phyloP scores from a whole-genome alignment of 2,329 filamentous ascomycete species.

The Penicillium capsulatum region DNA sequence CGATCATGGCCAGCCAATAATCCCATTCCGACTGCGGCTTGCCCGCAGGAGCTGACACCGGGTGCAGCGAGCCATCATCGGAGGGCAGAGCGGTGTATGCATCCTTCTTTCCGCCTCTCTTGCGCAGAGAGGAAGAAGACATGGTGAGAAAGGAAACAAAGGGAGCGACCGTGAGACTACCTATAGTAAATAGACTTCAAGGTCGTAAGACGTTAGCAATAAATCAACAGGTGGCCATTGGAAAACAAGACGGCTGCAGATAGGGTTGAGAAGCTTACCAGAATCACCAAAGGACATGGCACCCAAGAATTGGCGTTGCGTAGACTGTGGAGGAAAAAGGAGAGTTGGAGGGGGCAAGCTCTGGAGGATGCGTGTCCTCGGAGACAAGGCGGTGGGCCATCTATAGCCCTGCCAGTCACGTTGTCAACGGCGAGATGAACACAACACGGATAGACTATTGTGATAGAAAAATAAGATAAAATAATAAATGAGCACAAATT shows the following conservation, averaged over 20 bases:
- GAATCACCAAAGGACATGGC: constrained; percentile 26
- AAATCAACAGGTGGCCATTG: constrained; percentile 1
- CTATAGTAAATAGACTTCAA: constrained; percentile 29
- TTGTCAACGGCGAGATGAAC: too few species aligned
- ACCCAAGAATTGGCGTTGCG: constrained; percentile 15
- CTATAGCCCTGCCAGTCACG: constrained; percentile 9
- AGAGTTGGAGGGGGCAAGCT: constrained; percentile 8
- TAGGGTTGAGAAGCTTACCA: constrained; percentile 10
- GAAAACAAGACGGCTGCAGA: neutral
- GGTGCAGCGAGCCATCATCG: constrained; percentile 18
- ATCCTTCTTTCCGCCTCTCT: constrained; percentile 42
- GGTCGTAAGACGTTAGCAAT: constrained; percentile 9
- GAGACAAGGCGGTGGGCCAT: constrained; percentile 19
- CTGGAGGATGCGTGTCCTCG: constrained; percentile 22
- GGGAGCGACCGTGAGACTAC: constrained; percentile 29
- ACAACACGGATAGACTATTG: too few species aligned
- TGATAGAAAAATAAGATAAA: too few species aligned
- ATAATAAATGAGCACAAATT: too few species aligned
- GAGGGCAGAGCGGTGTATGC: constrained; percentile 22
- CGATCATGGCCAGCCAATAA: constrained; percentile 70
- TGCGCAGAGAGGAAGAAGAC: constrained; percentile 40
- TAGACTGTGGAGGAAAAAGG: constrained; percentile 12
- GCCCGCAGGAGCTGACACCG: constrained; percentile 16
- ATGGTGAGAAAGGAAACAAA: constrained; percentile 27
- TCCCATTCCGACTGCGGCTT: constrained; percentile 63